Evolutionary conservation across 1,284 basidiomycete species (phyloP).

Genomic region (Vanrija sp.): DNA sequence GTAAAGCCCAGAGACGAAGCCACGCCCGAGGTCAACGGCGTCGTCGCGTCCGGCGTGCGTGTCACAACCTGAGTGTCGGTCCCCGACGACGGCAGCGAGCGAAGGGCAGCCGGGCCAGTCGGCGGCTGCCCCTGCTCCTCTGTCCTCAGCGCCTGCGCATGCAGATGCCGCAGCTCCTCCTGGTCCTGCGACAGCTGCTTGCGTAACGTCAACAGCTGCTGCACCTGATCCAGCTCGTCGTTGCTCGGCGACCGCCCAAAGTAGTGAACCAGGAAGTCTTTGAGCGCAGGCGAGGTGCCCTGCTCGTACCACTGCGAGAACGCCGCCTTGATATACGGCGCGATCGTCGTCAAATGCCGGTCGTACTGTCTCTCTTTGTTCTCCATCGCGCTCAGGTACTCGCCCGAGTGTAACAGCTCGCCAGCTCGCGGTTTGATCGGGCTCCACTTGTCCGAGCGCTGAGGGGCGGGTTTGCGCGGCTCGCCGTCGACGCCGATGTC

Average conservation of each 20-base stretch:
- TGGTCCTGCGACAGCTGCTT: constrained; percentile 22
- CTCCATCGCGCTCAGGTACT: constrained; percentile 20
- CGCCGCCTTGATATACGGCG: constrained; percentile 39
- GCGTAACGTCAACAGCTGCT: constrained; percentile 22
- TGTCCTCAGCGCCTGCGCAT: constrained; percentile 9
- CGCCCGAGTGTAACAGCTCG: background rate
- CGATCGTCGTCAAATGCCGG: constrained; percentile 20
- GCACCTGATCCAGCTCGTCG: constrained; percentile 32
- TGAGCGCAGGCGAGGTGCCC: constrained; percentile 21
- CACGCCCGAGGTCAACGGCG: too few relatives aligned
- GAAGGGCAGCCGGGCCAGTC: background rate
- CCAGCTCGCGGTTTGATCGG: background rate
- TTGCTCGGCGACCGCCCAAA: constrained; percentile 30
- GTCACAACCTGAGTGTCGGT: too few relatives aligned
- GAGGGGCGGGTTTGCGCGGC: background rate
- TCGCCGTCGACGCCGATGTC: constrained; percentile 13
- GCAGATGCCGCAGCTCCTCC: constrained; percentile 18
- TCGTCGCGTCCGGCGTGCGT: too few relatives aligned
- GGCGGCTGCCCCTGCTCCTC: background rate
- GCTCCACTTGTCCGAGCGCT: constrained; percentile 11
- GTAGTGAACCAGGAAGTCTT: constrained; percentile 36
- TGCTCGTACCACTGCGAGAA: constrained; percentile 36
- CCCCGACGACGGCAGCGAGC: background rate
- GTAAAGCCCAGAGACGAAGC: too few relatives aligned
- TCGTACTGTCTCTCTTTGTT: constrained; percentile 24